These are phyloP conservation scores for Rhynchosporium agropyri DNA, from an alignment of 2,329 filamentous ascomycete genomes.

Conservation along the genomic window DNA sequence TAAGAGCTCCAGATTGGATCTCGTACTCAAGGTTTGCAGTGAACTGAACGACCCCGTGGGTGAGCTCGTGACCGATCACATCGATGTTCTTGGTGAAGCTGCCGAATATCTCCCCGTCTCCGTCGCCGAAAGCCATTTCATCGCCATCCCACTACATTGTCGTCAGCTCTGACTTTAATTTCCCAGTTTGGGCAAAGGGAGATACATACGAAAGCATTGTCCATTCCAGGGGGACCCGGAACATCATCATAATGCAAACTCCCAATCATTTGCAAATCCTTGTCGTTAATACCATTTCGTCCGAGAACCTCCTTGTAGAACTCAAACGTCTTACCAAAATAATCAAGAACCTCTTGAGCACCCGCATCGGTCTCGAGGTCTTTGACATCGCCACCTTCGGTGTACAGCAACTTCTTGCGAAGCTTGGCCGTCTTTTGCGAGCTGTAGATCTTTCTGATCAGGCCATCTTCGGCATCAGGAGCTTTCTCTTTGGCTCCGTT, in stretches of 20 bases:
- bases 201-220: constrained; percentile 49
- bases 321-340: constrained; percentile 51
- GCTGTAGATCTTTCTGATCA: constrained; percentile 20
- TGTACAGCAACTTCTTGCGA: constrained; percentile 24
- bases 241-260: constrained; percentile 55
- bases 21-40: constrained; percentile 53
- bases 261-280: constrained; percentile 52
- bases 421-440: constrained; percentile 24
- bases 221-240: constrained; percentile 50
- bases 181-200: not conserved
- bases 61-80: constrained; percentile 60
- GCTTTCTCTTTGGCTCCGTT: not conserved
- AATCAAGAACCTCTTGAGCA: constrained; percentile 54
- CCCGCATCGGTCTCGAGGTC: constrained; percentile 1
- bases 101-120: constrained; percentile 51
- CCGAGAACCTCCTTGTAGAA: constrained; percentile 54
- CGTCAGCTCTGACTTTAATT: not conserved
- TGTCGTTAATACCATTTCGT: constrained; percentile 56
- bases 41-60: constrained; percentile 57
- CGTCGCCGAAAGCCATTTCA: constrained; percentile 61
- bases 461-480: constrained; percentile 13
- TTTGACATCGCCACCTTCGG: constrained; percentile 18
- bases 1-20: constrained; percentile 57
- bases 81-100: constrained; percentile 57
- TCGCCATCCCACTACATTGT: constrained; percentile 48